Evolutionary conservation across 2,329 filamentous ascomycete species (phyloP).

Genomic region (Aspergillus glaucus): DNA sequence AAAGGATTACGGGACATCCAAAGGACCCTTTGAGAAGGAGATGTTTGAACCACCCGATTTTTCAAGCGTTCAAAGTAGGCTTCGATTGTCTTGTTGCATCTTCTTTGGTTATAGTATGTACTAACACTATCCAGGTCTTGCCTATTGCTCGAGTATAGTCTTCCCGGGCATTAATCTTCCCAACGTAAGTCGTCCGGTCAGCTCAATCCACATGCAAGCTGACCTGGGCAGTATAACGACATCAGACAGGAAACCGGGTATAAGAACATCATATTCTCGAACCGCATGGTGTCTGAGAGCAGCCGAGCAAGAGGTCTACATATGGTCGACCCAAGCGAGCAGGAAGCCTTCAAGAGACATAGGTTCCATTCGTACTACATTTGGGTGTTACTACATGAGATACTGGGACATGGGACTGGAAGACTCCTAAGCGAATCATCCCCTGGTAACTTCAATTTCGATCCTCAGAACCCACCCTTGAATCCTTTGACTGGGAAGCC

Average conservation of each 20-base stretch:
- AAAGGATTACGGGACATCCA: slow-evolving; percentile 27
- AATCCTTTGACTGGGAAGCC: slow-evolving; percentile 51
- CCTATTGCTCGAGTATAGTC: slow-evolving; percentile 40
- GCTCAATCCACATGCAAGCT: too few relatives aligned
- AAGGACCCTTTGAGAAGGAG: slow-evolving; percentile 24
- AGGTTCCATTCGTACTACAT: slow-evolving; percentile 25
- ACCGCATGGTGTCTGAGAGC: slow-evolving; percentile 34
- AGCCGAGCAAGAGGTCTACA: slow-evolving; percentile 8
- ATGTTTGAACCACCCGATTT: slow-evolving; percentile 18
- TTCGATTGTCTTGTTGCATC: background rate
- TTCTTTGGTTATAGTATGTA: background rate
- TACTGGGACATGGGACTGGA: slow-evolving; percentile 60
- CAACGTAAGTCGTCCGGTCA: slow-evolving; percentile 38
- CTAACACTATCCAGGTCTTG: slow-evolving; percentile 28
- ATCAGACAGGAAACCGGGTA: slow-evolving; percentile 79
- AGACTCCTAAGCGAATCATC: slow-evolving; percentile 53
- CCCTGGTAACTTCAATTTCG: slow-evolving; percentile 42
- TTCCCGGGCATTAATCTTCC: slow-evolving; percentile 42
- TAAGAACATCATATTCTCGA: slow-evolving; percentile 71
- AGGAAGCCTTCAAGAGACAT: slow-evolving; percentile 5
- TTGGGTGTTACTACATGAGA: slow-evolving; percentile 42
- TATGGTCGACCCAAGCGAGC: slow-evolving; percentile 7
- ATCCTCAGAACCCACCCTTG: slow-evolving; percentile 49
- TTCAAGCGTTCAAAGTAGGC: slow-evolving; percentile 10
- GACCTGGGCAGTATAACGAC: slow-evolving; percentile 52